Evolutionary conservation across 2,329 filamentous ascomycete genomes (phyloP).

Genomic region (Chrysoporthe cubensis): DNA sequence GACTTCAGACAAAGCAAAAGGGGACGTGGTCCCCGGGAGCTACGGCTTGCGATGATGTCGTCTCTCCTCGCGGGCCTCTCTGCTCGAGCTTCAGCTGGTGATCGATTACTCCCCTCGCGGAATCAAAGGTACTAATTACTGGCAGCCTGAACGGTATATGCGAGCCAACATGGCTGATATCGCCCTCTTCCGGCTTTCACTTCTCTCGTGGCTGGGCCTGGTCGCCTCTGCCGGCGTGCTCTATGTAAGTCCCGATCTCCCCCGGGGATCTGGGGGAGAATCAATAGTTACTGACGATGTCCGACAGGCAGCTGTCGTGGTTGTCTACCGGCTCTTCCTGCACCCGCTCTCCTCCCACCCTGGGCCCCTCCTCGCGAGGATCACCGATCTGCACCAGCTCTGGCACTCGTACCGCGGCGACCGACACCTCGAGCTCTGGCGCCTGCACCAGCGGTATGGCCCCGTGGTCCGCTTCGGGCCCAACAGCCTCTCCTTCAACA

Average conservation of each 20-base stretch:
- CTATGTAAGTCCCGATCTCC: slow-evolving; percentile 44
- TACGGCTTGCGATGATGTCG: background rate
- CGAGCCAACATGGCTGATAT: slow-evolving; percentile 31
- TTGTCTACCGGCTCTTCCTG: slow-evolving; percentile 63
- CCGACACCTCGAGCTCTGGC: slow-evolving; percentile 73
- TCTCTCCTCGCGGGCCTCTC: background rate
- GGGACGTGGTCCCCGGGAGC: background rate
- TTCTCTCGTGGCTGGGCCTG: slow-evolving; percentile 47
- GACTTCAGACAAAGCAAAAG: slow-evolving; percentile 14
- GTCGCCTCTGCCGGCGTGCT: slow-evolving; percentile 41
- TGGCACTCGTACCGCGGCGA: slow-evolving; percentile 78
- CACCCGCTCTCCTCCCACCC: slow-evolving; percentile 69
- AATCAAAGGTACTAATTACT: background rate
- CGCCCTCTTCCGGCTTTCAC: slow-evolving; percentile 39
- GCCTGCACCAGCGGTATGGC: slow-evolving; percentile 74
- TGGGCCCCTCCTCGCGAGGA: slow-evolving; percentile 64
- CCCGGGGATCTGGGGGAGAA: background rate
- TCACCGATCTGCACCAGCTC: slow-evolving; percentile 67
- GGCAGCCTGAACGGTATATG: background rate
- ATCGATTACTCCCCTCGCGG: too few species aligned
- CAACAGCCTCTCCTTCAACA: slow-evolving; percentile 79
- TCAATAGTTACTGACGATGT: slow-evolving; percentile 17
- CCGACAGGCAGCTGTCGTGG: slow-evolving; percentile 44
- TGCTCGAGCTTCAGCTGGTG: background rate
- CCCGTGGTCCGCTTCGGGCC: slow-evolving; percentile 74